These are phyloP conservation scores for Aeschynomene evenia DNA, from an alignment of 306 rosid species.

Conservation along the genomic window DNA sequence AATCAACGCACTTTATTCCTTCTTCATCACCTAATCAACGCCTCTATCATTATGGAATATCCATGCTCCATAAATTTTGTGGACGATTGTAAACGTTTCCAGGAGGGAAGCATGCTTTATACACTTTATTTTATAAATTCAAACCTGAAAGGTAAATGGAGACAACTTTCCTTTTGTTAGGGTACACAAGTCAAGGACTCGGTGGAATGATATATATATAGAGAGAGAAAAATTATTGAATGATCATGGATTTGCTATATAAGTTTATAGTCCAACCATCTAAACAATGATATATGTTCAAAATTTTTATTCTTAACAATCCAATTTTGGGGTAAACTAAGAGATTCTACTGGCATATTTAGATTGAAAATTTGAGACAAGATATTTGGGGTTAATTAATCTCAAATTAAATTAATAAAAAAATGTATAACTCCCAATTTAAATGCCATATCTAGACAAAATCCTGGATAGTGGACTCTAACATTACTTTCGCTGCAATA, in stretches of 20 bases:
- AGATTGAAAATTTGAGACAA: neutral
- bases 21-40: neutral
- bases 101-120: neutral
- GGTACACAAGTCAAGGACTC: constrained; percentile 41
- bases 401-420: too few relatives aligned
- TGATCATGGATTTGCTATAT: too few relatives aligned
- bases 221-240: too few relatives aligned
- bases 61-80: neutral
- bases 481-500: neutral
- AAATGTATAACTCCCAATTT: too few relatives aligned
- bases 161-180: constrained; percentile 59
- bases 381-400: neutral
- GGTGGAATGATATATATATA: constrained; percentile 43
- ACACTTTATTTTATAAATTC: constrained; percentile 28
- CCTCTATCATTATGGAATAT: neutral
- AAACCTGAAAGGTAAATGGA: constrained; percentile 37
- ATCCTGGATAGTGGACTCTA: too few relatives aligned
- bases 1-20: too few relatives aligned
- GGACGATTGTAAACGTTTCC: neutral
- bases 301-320: too few relatives aligned
- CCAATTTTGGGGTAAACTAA: too few relatives aligned
- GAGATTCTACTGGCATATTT: too few relatives aligned
- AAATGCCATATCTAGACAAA: too few relatives aligned
- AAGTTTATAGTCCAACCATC: too few relatives aligned
- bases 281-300: too few relatives aligned